Evolutionary conservation across 129 eudicot genomes (phyloP).

Genomic region (Apium graveolens): DNA sequence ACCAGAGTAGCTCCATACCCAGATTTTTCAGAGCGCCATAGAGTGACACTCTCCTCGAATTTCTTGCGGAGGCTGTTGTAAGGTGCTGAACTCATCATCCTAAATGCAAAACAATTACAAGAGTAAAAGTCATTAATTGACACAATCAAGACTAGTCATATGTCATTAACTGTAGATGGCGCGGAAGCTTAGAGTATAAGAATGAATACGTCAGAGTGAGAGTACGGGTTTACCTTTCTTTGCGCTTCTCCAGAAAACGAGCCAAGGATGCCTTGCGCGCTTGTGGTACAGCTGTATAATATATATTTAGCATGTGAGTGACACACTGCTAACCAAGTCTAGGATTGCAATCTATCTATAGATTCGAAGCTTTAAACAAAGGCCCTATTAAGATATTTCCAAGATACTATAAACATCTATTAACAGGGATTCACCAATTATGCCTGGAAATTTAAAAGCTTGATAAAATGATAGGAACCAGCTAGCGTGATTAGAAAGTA

Average conservation of each 20-base stretch:
- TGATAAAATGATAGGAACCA: no score
- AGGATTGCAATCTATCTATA: neutral
- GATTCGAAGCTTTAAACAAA: no score
- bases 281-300: conserved; percentile 61
- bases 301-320: conserved; percentile 8
- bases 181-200: neutral
- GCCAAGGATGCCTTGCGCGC: conserved; percentile 76
- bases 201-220: neutral
- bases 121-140: neutral
- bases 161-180: neutral
- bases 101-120: conserved; percentile 7
- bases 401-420: neutral
- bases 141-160: neutral
- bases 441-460: neutral
- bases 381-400: neutral
- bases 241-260: conserved; percentile 74
- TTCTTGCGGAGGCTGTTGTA: conserved; percentile 29
- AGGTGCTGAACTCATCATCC: conserved; percentile 37
- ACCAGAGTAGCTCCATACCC: neutral
- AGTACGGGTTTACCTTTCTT: conserved; percentile 2
- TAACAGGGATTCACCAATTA: neutral
- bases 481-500: no score
- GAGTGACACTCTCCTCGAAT: neutral
- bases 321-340: conserved; percentile 7
- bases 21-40: neutral